These are phyloP conservation scores for Sporothrix globosa DNA, from an alignment of 2,329 filamentous ascomycete genomes.

Conservation along the genomic window DNA sequence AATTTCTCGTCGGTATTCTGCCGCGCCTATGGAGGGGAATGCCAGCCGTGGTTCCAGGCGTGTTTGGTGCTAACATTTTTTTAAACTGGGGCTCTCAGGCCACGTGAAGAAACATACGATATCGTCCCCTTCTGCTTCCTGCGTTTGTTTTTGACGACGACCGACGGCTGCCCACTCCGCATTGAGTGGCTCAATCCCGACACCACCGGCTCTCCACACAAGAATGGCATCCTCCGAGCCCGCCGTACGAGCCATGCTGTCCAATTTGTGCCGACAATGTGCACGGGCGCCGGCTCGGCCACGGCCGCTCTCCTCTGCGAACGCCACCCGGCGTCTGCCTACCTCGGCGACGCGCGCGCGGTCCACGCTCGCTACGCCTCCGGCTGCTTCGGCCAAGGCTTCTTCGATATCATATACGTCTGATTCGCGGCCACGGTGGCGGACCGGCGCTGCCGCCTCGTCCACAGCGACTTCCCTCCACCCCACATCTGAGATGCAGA, in stretches of 20 bases:
- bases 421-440: constrained; percentile 5
- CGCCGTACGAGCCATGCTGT: constrained; percentile 38
- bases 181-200: constrained; percentile 20
- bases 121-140: not conserved
- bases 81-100: constrained; percentile 32
- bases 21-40: constrained; percentile 29
- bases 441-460: not conserved
- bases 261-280: constrained; percentile 39
- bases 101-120: constrained; percentile 27
- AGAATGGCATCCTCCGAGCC: constrained; percentile 36
- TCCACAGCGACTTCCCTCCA: not conserved
- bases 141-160: constrained; percentile 2
- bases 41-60: not conserved
- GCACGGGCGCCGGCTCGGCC: constrained; percentile 31
- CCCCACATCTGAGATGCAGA: constrained; percentile 13
- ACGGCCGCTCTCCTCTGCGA: constrained; percentile 22
- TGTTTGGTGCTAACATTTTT: constrained; percentile 30
- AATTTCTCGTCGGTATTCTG: constrained; percentile 23
- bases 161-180: not conserved
- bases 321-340: constrained; percentile 8
- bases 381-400: not conserved
- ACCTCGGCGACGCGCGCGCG: constrained; percentile 18
- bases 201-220: constrained; percentile 3
- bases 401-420: not conserved
- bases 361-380: constrained; percentile 17